phyloP scores from a whole-genome alignment of 1,284 basidiomycete genomes.

The Cronartium quercuum region DNA sequence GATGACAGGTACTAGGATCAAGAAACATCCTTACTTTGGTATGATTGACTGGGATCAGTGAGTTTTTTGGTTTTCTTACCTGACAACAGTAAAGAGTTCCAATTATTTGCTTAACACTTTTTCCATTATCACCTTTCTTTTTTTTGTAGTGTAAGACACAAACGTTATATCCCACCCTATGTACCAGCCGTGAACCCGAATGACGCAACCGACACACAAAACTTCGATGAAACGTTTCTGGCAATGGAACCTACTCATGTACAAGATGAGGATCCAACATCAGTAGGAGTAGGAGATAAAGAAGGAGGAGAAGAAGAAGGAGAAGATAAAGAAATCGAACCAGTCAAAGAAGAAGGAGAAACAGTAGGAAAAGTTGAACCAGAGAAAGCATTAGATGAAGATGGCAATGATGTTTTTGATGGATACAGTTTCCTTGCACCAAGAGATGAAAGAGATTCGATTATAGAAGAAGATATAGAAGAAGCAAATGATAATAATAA shows the following conservation, averaged over 20 bases:
- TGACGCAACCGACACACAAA: slow-evolving; percentile 90
- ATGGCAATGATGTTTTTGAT: slow-evolving; percentile 59
- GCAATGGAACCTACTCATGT: slow-evolving; percentile 57
- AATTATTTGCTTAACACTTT: not conserved
- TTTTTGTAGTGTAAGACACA: slow-evolving; percentile 63
- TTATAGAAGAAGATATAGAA: slow-evolving; percentile 65
- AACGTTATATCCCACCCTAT: slow-evolving; percentile 95
- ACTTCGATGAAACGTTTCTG: slow-evolving; percentile 94
- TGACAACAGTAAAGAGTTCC: not conserved
- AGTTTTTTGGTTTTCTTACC: not conserved
- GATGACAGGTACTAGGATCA: slow-evolving; percentile 85
- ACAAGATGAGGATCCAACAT: slow-evolving; percentile 55
- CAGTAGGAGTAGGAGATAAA: slow-evolving; percentile 52
- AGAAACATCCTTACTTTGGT: slow-evolving; percentile 88
- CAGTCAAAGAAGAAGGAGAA: slow-evolving; percentile 50
- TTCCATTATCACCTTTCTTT: not conserved
- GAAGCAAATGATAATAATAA: slow-evolving; percentile 54
- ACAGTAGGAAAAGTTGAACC: slow-evolving; percentile 5
- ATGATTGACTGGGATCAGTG: slow-evolving; percentile 86
- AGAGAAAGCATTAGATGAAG: slow-evolving; percentile 30
- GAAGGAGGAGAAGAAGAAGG: slow-evolving; percentile 56
- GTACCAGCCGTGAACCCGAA: slow-evolving; percentile 86
- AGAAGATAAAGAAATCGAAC: slow-evolving; percentile 62
- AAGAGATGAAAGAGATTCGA: slow-evolving; percentile 63
- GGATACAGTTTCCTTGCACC: slow-evolving; percentile 67